A percentile compares a stretch with the other conserved stretches of the same genome.
Evolutionary conservation across 768 basidiomycete species (phyloP).

Genomic region (Tricholoma hemisulphureum): DNA sequence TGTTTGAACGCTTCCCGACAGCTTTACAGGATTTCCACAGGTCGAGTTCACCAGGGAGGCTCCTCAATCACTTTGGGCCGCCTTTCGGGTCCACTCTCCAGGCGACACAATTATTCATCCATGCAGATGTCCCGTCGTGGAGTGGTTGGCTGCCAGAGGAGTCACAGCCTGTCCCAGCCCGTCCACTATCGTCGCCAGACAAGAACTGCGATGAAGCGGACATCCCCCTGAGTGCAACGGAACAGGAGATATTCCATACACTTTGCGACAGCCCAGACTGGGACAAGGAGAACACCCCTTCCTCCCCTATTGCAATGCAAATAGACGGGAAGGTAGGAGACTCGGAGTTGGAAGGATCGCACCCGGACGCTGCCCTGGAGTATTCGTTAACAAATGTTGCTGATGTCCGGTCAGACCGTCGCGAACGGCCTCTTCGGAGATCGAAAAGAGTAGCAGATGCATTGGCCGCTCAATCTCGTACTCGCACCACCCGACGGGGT

Average conservation of each 20-base stretch:
- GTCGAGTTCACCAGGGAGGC: constrained; percentile 44
- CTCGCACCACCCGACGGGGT: constrained; percentile 38
- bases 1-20: constrained; percentile 62
- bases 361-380: neutral
- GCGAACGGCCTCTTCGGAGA: constrained; percentile 47
- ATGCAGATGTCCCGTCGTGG: constrained; percentile 4
- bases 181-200: constrained; percentile 4
- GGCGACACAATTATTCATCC: constrained; percentile 31
- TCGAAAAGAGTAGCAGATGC: constrained; percentile 71
- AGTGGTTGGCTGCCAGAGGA: constrained; percentile 21
- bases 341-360: neutral
- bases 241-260: constrained; percentile 68
- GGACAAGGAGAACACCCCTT: constrained; percentile 37
- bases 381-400: neutral
- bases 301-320: constrained; percentile 8
- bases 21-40: constrained; percentile 59
- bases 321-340: constrained; percentile 7
- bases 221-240: constrained; percentile 62
- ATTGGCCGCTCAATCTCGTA: constrained; percentile 46
- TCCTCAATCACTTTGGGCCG: constrained; percentile 62
- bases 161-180: constrained; percentile 5
- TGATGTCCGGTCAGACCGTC: constrained; percentile 2
- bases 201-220: constrained; percentile 26
- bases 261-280: constrained; percentile 61
- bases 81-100: constrained; percentile 55